These are phyloP conservation scores for Raphidocelis subcapitata DNA, from an alignment of 139 green algal genomes.

Conservation along the genomic window DNA sequence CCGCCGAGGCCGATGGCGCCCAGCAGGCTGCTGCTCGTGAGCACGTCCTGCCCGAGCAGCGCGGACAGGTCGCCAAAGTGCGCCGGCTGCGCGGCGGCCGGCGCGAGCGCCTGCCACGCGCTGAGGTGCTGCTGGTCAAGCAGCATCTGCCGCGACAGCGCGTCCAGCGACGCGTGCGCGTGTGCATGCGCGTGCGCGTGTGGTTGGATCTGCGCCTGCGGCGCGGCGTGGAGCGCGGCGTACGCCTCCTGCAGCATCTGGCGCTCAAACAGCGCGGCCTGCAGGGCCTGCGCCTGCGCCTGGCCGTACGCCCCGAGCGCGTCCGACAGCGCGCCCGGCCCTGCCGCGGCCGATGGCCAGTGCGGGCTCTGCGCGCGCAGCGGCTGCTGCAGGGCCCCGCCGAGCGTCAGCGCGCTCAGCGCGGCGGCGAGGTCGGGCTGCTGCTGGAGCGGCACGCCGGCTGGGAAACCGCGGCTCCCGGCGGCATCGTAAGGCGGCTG, in stretches of 20 bases:
- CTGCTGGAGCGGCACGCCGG: slow-evolving; percentile 5
- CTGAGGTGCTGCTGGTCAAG: not conserved
- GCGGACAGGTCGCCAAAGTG: not conserved
- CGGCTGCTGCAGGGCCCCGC: slow-evolving; percentile 1
- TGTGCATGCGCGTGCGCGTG: slow-evolving; percentile 1
- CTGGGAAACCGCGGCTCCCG: slow-evolving; percentile 3
- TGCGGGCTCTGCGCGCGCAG: not conserved
- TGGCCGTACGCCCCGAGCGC: not conserved
- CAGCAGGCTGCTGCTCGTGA: not conserved
- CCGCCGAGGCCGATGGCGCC: not conserved
- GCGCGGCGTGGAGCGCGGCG: not conserved
- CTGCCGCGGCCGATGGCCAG: too few species aligned
- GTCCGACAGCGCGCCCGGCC: not conserved
- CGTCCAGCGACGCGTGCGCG: not conserved
- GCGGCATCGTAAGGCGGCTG: slow-evolving; percentile 12
- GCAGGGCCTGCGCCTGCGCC: too few species aligned
- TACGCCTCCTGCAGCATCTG: not conserved
- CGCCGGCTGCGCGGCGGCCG: not conserved
- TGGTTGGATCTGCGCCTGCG: slow-evolving; percentile 7
- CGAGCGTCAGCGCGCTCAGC: not conserved
- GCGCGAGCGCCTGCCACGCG: not conserved
- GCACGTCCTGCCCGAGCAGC: not conserved
- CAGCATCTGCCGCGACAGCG: slow-evolving; percentile 6
- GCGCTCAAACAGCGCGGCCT: too few species aligned
- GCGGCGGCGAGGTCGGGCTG: not conserved